phyloP scores from a whole-genome alignment of 768 basidiomycete genomes.

The Ramaria sp. region DNA sequence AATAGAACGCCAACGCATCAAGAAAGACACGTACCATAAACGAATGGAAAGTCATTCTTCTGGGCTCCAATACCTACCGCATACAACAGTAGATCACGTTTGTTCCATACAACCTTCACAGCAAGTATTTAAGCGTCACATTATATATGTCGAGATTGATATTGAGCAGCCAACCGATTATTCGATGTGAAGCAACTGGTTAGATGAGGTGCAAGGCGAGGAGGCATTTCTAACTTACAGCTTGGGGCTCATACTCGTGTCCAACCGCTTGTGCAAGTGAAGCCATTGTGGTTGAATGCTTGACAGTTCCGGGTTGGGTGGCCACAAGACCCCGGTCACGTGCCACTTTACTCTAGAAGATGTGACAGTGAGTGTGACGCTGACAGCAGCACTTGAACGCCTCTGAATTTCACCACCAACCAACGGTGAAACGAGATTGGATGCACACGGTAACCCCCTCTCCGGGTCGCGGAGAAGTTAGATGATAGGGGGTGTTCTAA shows the following conservation, averaged over 20 bases:
- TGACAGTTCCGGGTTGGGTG: neutral
- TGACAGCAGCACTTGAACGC: too few relatives aligned
- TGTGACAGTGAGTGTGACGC: too few relatives aligned
- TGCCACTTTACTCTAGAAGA: too few relatives aligned
- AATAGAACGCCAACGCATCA: neutral
- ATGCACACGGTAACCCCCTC: too few relatives aligned
- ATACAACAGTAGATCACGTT: conserved; percentile 71
- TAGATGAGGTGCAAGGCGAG: neutral
- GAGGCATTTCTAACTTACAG: conserved; percentile 30
- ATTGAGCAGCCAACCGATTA: neutral
- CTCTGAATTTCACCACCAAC: too few relatives aligned
- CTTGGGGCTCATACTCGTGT: conserved; percentile 36
- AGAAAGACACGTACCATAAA: conserved; percentile 47
- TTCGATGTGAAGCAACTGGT: neutral
- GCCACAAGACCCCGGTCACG: too few relatives aligned
- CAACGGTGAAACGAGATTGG: too few relatives aligned
- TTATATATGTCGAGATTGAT: neutral
- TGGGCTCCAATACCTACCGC: conserved; percentile 78
- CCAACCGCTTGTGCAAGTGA: conserved; percentile 59
- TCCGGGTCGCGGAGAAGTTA: too few relatives aligned
- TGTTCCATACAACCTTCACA: conserved; percentile 69
- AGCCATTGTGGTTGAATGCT: conserved; percentile 28
- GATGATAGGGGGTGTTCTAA: too few relatives aligned
- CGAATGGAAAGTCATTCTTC: conserved; percentile 52
- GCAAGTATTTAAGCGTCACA: neutral